Conservation (phyloP, 805 yeast genomes). For the Cyberlindnera subsufficiens region DNA sequence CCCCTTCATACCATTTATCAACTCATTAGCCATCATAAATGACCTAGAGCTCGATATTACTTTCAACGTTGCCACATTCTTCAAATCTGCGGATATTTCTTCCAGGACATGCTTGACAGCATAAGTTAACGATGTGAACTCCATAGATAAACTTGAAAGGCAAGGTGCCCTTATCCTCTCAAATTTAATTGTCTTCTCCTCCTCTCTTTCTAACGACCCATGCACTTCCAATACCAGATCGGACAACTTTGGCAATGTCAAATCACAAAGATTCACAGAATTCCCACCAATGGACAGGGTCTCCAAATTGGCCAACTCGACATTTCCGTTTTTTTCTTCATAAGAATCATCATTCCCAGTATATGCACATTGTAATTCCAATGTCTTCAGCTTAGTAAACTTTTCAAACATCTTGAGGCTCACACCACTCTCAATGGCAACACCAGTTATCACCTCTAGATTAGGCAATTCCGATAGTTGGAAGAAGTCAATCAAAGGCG, state of each 20-base stretch:
- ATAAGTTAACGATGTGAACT: constrained; percentile 8
- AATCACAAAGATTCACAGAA: constrained; percentile 10
- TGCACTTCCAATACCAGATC: constrained; percentile 10
- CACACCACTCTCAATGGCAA: constrained; percentile 20
- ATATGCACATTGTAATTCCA: constrained; percentile 18
- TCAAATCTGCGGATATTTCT: background rate
- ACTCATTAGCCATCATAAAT: constrained; percentile 5
- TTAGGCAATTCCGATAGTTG: constrained; percentile 16
- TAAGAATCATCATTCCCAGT: constrained; percentile 7
- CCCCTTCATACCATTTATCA: constrained; percentile 3
- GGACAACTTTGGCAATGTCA: constrained; percentile 9
- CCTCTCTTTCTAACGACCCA: constrained; percentile 15
- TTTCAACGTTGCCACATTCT: background rate
- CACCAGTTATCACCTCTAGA: constrained; percentile 9
- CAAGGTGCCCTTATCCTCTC: constrained; percentile 1
- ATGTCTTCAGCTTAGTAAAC: constrained; percentile 8
- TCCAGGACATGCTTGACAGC: constrained; percentile 5
- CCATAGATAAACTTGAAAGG: constrained; percentile 3
- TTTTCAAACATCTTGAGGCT: constrained; percentile 15
- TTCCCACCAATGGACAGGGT: constrained; percentile 16
- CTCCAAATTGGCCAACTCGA: constrained; percentile 5
- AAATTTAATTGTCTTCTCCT: background rate
- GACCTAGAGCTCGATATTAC: constrained; percentile 8
- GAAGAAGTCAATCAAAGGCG: constrained; percentile 16
- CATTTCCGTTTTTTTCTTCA: background rate